phyloP scores from a whole-genome alignment of 2,329 filamentous ascomycete species.

The Biscogniauxia mediterranea region DNA sequence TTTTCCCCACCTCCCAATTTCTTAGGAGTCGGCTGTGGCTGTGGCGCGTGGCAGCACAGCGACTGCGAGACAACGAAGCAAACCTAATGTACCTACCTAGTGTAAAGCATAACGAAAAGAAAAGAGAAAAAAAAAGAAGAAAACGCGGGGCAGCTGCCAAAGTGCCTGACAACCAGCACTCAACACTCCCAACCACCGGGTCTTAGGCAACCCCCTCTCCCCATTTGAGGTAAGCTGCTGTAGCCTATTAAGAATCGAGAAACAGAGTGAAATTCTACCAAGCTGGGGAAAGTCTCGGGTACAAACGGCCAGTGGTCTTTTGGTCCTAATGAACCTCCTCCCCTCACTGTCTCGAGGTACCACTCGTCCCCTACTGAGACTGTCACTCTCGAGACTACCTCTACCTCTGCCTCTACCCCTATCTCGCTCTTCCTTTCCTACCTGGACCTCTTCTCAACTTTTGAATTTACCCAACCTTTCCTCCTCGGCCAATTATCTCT shows the following conservation, averaged over 20 bases:
- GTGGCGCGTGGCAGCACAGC: not conserved
- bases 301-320: conserved; percentile 3
- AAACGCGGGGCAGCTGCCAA: not conserved
- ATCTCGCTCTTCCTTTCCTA: not conserved
- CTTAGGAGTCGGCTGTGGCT: not conserved
- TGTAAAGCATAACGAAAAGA: no score
- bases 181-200: conserved; percentile 1
- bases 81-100: not conserved
- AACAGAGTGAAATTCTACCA: not conserved
- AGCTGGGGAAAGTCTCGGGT: conserved; percentile 4
- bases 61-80: not conserved
- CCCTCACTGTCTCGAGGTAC: conserved; percentile 14
- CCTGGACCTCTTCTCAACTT: conserved; percentile 2
- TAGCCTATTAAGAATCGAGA: not conserved
- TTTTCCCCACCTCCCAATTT: no score
- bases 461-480: conserved; percentile 9
- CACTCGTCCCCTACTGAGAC: conserved; percentile 7
- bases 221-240: not conserved
- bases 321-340: conserved; percentile 11
- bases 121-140: no score
- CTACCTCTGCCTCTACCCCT: not conserved
- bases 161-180: not conserved
- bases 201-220: not conserved
- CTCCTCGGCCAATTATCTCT: conserved; percentile 1
- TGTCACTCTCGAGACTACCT: conserved; percentile 15